Conservation (phyloP, 805 yeast genomes). For the Spathaspora girioi region DNA sequence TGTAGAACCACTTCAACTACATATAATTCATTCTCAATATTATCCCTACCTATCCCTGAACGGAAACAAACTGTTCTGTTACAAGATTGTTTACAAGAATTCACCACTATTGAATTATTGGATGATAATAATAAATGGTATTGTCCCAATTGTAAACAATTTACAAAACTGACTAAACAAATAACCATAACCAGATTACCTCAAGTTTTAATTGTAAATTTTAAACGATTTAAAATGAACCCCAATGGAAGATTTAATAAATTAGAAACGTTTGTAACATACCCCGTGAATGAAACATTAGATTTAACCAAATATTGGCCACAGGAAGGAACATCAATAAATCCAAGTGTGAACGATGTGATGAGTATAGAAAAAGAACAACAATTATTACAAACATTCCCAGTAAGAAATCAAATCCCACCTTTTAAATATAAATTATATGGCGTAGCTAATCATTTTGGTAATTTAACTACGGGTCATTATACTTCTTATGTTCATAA, state of each 20-base stretch:
- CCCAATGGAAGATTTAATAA: constrained; percentile 49
- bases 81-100: constrained; percentile 70
- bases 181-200: constrained; percentile 78
- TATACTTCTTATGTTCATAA: constrained; percentile 80
- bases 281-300: constrained; percentile 54
- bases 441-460: constrained; percentile 83
- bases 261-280: constrained; percentile 61
- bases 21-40: constrained; percentile 74
- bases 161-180: constrained; percentile 62
- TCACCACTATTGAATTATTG: constrained; percentile 68
- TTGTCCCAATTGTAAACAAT: constrained; percentile 70
- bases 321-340: constrained; percentile 27
- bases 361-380: constrained; percentile 41
- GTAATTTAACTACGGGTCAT: constrained; percentile 82
- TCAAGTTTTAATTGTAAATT: constrained; percentile 71
- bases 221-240: constrained; percentile 67
- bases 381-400: constrained; percentile 47
- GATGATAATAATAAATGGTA: constrained; percentile 81
- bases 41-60: constrained; percentile 76
- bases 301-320: constrained; percentile 79
- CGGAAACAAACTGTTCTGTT: constrained; percentile 29
- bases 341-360: constrained; percentile 9
- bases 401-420: constrained; percentile 66
- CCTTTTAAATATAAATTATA: constrained; percentile 76
- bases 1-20: constrained; percentile 82